These are phyloP conservation scores for Cichorium intybus DNA, from an alignment of 140 eudicot species.

Conservation along the genomic window DNA sequence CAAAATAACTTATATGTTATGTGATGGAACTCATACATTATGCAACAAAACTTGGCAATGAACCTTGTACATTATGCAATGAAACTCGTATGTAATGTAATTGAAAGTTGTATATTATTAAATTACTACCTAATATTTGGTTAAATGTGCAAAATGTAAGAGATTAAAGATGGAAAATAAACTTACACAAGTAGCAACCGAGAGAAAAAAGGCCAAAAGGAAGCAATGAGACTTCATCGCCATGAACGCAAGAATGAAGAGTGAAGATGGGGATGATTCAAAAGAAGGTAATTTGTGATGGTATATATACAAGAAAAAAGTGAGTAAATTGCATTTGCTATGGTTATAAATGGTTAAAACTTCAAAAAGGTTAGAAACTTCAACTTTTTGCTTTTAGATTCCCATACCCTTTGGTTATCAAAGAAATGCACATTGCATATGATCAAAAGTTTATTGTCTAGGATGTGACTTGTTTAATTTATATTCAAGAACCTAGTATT, in stretches of 20 bases:
- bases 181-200: conserved; percentile 34
- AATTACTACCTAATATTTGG: too few relatives aligned
- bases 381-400: conserved; percentile 8
- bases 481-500: too few relatives aligned
- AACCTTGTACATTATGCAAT: too few relatives aligned
- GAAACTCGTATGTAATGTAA: too few relatives aligned
- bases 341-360: conserved; percentile 14
- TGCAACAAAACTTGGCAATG: too few relatives aligned
- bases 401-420: not conserved
- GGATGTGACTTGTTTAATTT: too few relatives aligned
- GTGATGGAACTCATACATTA: too few relatives aligned
- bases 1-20: too few relatives aligned
- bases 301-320: conserved; percentile 15
- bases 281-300: not conserved
- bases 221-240: conserved; percentile 24
- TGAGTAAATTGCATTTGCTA: conserved; percentile 10
- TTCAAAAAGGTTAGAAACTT: not conserved
- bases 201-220: conserved; percentile 26
- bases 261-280: conserved; percentile 15
- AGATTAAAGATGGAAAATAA: not conserved
- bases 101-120: too few relatives aligned
- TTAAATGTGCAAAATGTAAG: not conserved
- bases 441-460: too few relatives aligned
- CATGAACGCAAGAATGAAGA: not conserved
- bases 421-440: not conserved